Evolutionary conservation across 352 stramenopile species (phyloP).

Genomic region (Elongisporangium anandrum): DNA sequence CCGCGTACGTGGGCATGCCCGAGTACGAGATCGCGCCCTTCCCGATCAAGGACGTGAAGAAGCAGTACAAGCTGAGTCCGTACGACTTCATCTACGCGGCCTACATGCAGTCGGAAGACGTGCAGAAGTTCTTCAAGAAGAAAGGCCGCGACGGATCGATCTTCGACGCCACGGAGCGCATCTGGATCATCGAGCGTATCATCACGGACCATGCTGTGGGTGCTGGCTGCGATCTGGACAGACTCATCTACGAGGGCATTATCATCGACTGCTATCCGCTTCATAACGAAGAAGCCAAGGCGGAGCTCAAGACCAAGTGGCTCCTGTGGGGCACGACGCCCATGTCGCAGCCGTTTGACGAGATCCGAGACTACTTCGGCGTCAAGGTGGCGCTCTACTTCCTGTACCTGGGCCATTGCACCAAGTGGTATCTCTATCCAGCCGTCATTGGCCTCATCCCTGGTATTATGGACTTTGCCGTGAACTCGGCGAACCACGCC

Average conservation of each 20-base stretch:
- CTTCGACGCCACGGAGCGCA: constrained; percentile 74
- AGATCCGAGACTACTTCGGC: constrained; percentile 82
- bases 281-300: constrained; percentile 65
- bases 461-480: constrained; percentile 67
- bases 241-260: constrained; percentile 68
- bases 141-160: constrained; percentile 60
- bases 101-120: constrained; percentile 65
- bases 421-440: constrained; percentile 93
- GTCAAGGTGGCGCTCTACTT: constrained; percentile 97
- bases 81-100: constrained; percentile 86
- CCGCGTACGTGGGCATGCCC: constrained; percentile 64
- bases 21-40: constrained; percentile 76
- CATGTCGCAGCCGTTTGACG: constrained; percentile 78
- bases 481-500: constrained; percentile 39
- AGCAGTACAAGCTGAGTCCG: constrained; percentile 64
- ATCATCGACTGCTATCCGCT: constrained; percentile 78
- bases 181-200: constrained; percentile 79
- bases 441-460: constrained; percentile 89
- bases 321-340: constrained; percentile 63
- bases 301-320: constrained; percentile 56
- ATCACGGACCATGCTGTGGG: constrained; percentile 72
- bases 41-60: constrained; percentile 76
- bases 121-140: constrained; percentile 64
- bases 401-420: constrained; percentile 95
- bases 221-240: constrained; percentile 64